Evolutionary conservation across 169 alveolate species (phyloP).

Genomic region (Perkinsus olseni): DNA sequence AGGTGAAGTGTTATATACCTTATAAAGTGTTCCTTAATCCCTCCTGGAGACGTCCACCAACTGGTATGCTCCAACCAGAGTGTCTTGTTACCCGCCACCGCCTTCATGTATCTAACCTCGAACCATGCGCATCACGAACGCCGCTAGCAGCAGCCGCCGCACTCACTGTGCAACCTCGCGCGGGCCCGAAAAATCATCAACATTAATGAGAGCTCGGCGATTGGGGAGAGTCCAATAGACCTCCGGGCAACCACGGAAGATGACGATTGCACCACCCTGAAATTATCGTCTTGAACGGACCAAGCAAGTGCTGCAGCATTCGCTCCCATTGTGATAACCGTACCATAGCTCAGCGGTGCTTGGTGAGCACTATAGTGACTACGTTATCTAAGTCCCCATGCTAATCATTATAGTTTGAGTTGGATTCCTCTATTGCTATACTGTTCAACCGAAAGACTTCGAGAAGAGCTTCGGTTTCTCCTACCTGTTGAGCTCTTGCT

Average conservation of each 20-base stretch:
- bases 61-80: background rate
- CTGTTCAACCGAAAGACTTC: no score
- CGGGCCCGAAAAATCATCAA: background rate
- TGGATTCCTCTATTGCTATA: no score
- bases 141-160: background rate
- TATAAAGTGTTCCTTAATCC: background rate
- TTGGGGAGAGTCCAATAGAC: background rate
- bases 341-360: no score
- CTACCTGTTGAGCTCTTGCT: background rate
- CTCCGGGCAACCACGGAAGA: background rate
- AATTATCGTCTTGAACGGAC: no score
- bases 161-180: background rate
- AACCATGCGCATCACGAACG: background rate
- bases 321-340: no score
- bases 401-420: no score
- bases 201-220: background rate
- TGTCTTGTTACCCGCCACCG: background rate
- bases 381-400: no score
- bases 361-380: no score
- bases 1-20: background rate
- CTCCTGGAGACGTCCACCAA: background rate
- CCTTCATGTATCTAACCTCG: background rate
- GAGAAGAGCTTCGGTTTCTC: no score
- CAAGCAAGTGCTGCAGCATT: no score
- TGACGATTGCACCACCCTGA: background rate